Conservation (phyloP, 352 stramenopile species). For the Phytophthora constricta region DNA sequence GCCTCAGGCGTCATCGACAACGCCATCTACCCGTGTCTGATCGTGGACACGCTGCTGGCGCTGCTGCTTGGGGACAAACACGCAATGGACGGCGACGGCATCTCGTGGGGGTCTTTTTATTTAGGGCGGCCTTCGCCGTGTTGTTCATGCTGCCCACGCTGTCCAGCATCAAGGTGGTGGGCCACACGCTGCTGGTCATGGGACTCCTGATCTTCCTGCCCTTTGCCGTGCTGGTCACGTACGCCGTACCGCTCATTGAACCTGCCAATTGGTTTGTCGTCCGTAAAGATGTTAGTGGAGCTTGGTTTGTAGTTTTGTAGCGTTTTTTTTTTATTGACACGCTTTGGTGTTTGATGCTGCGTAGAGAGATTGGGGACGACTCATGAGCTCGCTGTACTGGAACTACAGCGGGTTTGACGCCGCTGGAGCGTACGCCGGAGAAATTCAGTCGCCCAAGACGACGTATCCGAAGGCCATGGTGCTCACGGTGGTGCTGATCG, state of each 20-base stretch:
- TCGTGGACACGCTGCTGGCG: conserved; percentile 73
- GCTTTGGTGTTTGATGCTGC: conserved; percentile 1
- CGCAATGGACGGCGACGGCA: conserved; percentile 14
- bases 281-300: conserved; percentile 51
- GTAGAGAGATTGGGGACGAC: conserved; percentile 63
- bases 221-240: conserved; percentile 62
- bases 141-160: conserved; percentile 79
- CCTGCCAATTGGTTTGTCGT: conserved; percentile 74
- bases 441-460: conserved; percentile 71
- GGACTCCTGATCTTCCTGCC: conserved; percentile 74
- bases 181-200: conserved; percentile 65
- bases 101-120: conserved; percentile 48
- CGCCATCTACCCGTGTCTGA: conserved; percentile 85
- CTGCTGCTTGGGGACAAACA: conserved; percentile 39
- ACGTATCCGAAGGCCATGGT: conserved; percentile 84
- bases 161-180: conserved; percentile 75
- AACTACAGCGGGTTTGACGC: conserved; percentile 86
- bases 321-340: conserved; percentile 10
- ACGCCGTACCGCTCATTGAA: conserved; percentile 65
- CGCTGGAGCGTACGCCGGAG: conserved; percentile 71
- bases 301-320: background rate
- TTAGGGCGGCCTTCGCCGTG: conserved; percentile 59
- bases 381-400: conserved; percentile 83
- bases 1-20: conserved; percentile 85
- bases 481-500: conserved; percentile 75